phyloP scores from a whole-genome alignment of 2,329 filamentous ascomycete species.

The Claviceps paspali region DNA sequence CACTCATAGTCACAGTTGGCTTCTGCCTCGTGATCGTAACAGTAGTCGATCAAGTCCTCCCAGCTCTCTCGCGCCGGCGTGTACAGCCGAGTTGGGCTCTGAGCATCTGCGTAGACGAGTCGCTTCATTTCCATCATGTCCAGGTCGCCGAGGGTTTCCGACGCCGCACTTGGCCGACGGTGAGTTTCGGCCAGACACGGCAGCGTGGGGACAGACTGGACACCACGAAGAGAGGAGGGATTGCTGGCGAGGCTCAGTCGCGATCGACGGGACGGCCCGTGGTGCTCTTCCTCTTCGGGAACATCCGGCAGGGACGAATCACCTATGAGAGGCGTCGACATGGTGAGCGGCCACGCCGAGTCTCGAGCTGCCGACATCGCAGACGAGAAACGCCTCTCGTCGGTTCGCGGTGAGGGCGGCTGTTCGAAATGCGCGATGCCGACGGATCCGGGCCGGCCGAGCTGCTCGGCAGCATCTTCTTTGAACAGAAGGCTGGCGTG shows the following conservation, averaged over 20 bases:
- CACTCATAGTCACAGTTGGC: constrained; percentile 52
- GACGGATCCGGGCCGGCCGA: neutral
- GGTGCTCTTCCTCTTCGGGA: constrained; percentile 46
- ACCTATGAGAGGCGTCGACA: constrained; percentile 14
- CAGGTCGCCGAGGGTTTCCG: constrained; percentile 34
- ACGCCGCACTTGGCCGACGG: constrained; percentile 31
- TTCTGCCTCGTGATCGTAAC: constrained; percentile 53
- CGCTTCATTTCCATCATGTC: constrained; percentile 19
- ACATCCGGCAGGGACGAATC: constrained; percentile 39
- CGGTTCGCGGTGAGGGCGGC: constrained; percentile 1
- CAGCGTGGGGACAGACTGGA: constrained; percentile 39
- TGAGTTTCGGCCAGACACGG: constrained; percentile 27
- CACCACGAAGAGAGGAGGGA: constrained; percentile 35
- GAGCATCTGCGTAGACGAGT: neutral
- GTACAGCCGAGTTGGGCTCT: constrained; percentile 14
- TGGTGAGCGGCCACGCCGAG: constrained; percentile 25
- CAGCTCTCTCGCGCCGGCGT: constrained; percentile 30
- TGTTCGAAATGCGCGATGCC: neutral
- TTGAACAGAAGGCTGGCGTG: constrained; percentile 12
- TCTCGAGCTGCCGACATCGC: constrained; percentile 28
- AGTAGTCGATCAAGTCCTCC: constrained; percentile 58
- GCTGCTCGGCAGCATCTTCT: constrained; percentile 6
- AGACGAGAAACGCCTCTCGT: constrained; percentile 17
- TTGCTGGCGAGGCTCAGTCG: constrained; percentile 31
- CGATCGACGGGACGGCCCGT: constrained; percentile 21